phyloP scores from a whole-genome alignment of 2,329 filamentous ascomycete genomes.

The Clonostachys rosea region DNA sequence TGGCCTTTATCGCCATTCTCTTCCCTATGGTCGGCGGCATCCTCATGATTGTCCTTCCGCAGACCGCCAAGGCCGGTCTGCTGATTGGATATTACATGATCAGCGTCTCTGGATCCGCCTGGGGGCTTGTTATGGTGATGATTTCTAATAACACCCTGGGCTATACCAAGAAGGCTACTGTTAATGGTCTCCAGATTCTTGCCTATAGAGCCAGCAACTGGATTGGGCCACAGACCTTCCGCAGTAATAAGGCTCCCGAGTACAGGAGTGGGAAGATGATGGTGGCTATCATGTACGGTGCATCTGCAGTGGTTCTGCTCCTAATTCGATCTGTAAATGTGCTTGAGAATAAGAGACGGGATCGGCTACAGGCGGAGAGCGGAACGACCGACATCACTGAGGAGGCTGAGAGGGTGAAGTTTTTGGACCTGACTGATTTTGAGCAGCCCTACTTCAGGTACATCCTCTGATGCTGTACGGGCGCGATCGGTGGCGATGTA shows the following conservation, averaged over 20 bases:
- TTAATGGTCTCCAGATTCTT: constrained; percentile 13
- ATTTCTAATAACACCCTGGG: constrained; percentile 18
- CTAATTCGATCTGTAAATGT: constrained; percentile 12
- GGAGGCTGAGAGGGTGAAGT: constrained; percentile 7
- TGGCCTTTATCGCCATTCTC: constrained; percentile 15
- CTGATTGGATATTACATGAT: constrained; percentile 15
- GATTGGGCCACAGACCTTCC: constrained; percentile 16
- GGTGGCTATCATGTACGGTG: constrained; percentile 13
- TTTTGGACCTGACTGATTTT: constrained; percentile 15
- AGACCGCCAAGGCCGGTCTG: constrained; percentile 10
- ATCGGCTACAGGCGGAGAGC: constrained; percentile 12
- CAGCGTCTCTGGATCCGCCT: constrained; percentile 12
- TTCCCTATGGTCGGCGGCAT: constrained; percentile 16
- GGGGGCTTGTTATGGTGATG: constrained; percentile 16
- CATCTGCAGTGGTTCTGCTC: constrained; percentile 6
- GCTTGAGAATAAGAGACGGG: constrained; percentile 13
- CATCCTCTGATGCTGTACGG: constrained; percentile 6
- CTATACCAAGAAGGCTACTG: constrained; percentile 19
- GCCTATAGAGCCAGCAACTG: constrained; percentile 11
- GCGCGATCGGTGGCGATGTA: too few relatives aligned
- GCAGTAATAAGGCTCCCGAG: constrained; percentile 10
- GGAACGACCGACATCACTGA: background rate
- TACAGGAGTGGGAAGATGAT: constrained; percentile 15
- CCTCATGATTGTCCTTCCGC: constrained; percentile 16
- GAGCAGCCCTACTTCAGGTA: constrained; percentile 13